Evolutionary conservation across 208 protist species (phyloP), one percentile per base, ranked within the genome.

Genomic region (Porcisia hertigi): DNA sequence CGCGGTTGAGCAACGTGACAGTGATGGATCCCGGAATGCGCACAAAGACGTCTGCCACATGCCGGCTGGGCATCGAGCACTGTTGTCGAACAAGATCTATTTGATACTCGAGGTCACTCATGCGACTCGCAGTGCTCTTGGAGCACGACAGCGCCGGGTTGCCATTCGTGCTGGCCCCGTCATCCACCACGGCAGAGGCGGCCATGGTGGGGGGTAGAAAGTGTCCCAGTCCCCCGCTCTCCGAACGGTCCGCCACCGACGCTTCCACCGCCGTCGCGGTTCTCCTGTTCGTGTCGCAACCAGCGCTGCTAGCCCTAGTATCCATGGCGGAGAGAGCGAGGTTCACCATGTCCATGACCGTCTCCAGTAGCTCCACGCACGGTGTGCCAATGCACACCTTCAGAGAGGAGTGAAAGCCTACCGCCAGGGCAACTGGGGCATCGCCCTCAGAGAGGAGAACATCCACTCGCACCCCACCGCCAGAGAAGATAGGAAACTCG

Each of bases 261-360:
- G 71, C 55, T 18, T 43, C 49, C 23, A 41, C n/a, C 54, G 59
- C 39, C 59, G 36, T 63, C 9, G 7, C 34, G 25, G 30, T 20
- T 69, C 52, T 57, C 8, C 43, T 52, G 58, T 77, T 62, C 18
- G 25, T 70, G 18, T 60, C 39, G 49, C 69, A 43, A 53, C 52
- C 47, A 11, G 58, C 20, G 36, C 20, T 36, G 49, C n/a, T 20
- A 16, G 39, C 6, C 41, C 71, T 39, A 34, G 63, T 62, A 73
- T 87, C 75, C 43, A 88, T 72, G 1, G 80, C 73, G 3, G 83
- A 87, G 34, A 93, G 39, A 41, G 89, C 71, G 45, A 97, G 71
- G 59, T 94, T 93, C 7, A 88, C 64, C 65, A 97, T 86, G 73
- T 97, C 93, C 86, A 95, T 94, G 20, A 93, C 72, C 41, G 76